Evolutionary conservation across 1,139 yeast genomes (phyloP).

Genomic region (Protomyces inouyei): DNA sequence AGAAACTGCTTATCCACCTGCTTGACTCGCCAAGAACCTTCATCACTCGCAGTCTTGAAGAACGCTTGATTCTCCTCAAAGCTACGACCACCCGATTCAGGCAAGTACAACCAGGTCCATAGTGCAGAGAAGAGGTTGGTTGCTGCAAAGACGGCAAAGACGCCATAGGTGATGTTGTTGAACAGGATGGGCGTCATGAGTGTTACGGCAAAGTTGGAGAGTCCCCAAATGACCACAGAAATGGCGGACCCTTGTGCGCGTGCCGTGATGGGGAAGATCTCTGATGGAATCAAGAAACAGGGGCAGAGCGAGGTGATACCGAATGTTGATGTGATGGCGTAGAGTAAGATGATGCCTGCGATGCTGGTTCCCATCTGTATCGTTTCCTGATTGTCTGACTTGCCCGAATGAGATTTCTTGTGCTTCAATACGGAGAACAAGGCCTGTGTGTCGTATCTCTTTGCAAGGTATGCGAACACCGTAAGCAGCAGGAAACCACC

Average conservation of each 20-base stretch:
- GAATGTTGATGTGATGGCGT: slow-evolving; percentile 18
- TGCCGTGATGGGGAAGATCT: slow-evolving; percentile 21
- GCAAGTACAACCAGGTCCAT: slow-evolving; percentile 19
- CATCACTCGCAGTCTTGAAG: slow-evolving; percentile 21
- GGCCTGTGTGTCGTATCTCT: slow-evolving; percentile 5
- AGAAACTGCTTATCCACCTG: slow-evolving; percentile 20
- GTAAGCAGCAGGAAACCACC: slow-evolving; percentile 7
- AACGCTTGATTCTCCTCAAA: slow-evolving; percentile 22
- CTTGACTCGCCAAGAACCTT: slow-evolving; percentile 14
- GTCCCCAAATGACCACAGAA: slow-evolving; percentile 22
- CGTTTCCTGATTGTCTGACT: neutral
- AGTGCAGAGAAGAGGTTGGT: slow-evolving; percentile 14
- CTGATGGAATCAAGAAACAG: slow-evolving; percentile 18
- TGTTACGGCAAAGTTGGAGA: slow-evolving; percentile 19
- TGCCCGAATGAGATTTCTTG: neutral
- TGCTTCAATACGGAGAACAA: neutral
- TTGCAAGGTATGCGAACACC: slow-evolving; percentile 13
- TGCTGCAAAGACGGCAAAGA: slow-evolving; percentile 12
- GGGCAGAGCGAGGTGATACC: slow-evolving; percentile 24
- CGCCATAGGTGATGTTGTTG: slow-evolving; percentile 13
- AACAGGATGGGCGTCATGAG: slow-evolving; percentile 22
- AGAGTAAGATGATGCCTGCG: slow-evolving; percentile 12
- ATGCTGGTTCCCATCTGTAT: slow-evolving; percentile 10
- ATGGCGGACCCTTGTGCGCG: slow-evolving; percentile 26
- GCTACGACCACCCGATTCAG: slow-evolving; percentile 23